Conservation (phyloP, 148 eudicot species). For the Simmondsia chinensis region DNA sequence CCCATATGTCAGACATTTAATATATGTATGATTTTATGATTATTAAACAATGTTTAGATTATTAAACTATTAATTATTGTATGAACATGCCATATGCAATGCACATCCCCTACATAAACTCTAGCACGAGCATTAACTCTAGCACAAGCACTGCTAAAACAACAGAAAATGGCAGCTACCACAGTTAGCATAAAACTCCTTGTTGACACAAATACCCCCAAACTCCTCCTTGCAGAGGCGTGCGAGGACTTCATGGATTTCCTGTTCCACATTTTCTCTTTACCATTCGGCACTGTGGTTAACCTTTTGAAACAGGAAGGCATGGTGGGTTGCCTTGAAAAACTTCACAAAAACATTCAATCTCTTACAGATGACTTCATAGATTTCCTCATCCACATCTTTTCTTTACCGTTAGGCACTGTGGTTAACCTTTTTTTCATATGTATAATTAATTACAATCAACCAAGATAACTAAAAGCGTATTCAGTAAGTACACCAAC, state of each 20-base stretch:
- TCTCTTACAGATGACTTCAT: slow-evolving; percentile 8
- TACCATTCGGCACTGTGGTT: slow-evolving; percentile 10
- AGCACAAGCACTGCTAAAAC: too few species aligned
- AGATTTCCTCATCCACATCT: slow-evolving; percentile 9
- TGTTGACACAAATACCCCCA: slow-evolving; percentile 14
- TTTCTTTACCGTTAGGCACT: slow-evolving; percentile 9
- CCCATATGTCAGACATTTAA: too few species aligned
- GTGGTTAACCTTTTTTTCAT: slow-evolving; percentile 4
- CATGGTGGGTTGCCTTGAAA: slow-evolving; percentile 14
- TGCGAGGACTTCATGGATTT: slow-evolving; percentile 28
- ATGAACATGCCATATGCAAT: too few species aligned
- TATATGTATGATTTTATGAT: too few species aligned
- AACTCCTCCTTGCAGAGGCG: slow-evolving; percentile 27
- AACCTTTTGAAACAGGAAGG: background rate
- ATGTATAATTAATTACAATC: too few species aligned
- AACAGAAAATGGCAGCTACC: background rate
- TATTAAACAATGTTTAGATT: too few species aligned
- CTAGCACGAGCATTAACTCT: too few species aligned
- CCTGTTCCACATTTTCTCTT: slow-evolving; percentile 12
- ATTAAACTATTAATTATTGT: too few species aligned
- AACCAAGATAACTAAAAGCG: too few species aligned
- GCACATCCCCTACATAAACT: too few species aligned
- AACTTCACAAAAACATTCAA: slow-evolving; percentile 4
- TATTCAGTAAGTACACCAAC: too few species aligned
- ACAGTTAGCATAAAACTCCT: slow-evolving; percentile 14